Percentiles rank a stretch among this genome's conserved stretches.
phyloP scores from a whole-genome alignment of 345 rosid genomes.

The Citrus inodora region DNA sequence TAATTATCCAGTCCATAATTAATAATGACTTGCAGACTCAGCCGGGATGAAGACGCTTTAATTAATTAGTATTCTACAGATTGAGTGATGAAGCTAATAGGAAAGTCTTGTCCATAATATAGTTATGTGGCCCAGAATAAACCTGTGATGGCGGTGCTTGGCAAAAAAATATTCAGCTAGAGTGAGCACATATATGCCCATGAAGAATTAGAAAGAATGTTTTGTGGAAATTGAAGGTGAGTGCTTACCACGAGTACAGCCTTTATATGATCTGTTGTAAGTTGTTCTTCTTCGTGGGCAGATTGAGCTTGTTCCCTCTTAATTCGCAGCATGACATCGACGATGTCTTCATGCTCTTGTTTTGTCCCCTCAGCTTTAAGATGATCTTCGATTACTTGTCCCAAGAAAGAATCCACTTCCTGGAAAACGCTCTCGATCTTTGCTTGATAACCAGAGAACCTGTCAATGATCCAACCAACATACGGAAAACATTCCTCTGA shows the following conservation, averaged over 20 bases:
- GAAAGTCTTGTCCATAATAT: no score
- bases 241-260: slow-evolving; percentile 28
- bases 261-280: slow-evolving; percentile 17
- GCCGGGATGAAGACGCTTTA: no score
- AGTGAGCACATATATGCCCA: no score
- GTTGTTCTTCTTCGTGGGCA: background rate
- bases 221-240: no score
- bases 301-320: background rate
- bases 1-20: no score
- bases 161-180: no score
- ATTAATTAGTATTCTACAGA: no score
- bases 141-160: no score
- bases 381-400: slow-evolving; percentile 38
- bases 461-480: slow-evolving; percentile 26
- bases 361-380: slow-evolving; percentile 26
- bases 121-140: no score
- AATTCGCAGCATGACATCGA: slow-evolving; percentile 22
- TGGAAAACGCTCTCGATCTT: slow-evolving; percentile 23
- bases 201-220: no score
- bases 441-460: slow-evolving; percentile 20
- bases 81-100: no score
- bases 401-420: slow-evolving; percentile 24
- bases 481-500: slow-evolving; percentile 23
- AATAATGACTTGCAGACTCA: no score
- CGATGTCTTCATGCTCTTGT: slow-evolving; percentile 16